phyloP scores from a whole-genome alignment of 225 moss, liverwort and hornwort species.

The Sphagnum tenellum region DNA sequence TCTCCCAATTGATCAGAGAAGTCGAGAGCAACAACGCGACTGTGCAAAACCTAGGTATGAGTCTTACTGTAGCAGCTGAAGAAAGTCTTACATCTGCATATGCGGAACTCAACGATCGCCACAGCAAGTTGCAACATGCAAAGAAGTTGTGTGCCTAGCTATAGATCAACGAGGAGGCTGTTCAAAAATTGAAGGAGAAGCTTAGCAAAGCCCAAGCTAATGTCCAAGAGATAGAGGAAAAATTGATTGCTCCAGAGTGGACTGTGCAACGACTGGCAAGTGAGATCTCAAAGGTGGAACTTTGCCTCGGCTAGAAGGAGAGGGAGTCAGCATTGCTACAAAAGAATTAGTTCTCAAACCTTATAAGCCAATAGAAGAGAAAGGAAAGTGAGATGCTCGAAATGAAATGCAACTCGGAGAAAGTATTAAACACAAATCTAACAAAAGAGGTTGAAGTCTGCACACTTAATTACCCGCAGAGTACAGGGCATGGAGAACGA shows the following conservation, averaged over 20 bases:
- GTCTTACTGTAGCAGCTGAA: constrained; percentile 39
- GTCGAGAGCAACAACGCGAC: constrained; percentile 36
- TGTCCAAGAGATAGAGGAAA: constrained; percentile 66
- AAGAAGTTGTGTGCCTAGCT: constrained; percentile 24
- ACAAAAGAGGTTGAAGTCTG: constrained; percentile 32
- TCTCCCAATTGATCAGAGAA: constrained; percentile 30
- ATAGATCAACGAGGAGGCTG: constrained; percentile 20
- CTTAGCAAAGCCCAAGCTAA: constrained; percentile 36
- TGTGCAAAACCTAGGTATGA: constrained; percentile 33
- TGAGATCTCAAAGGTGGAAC: constrained; percentile 58
- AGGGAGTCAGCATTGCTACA: constrained; percentile 33
- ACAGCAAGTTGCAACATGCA: constrained; percentile 31
- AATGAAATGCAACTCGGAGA: constrained; percentile 57
- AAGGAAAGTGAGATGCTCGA: constrained; percentile 66
- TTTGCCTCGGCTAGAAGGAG: constrained; percentile 45
- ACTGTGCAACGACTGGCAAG: constrained; percentile 66
- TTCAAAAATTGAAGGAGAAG: constrained; percentile 31
- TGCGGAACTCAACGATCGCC: constrained; percentile 33
- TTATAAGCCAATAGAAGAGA: constrained; percentile 30
- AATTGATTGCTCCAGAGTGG: constrained; percentile 74
- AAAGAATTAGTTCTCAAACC: constrained; percentile 30
- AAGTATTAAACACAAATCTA: constrained; percentile 27
- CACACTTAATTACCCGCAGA: constrained; percentile 30
- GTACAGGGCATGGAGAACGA: constrained; percentile 35
- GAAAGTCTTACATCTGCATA: constrained; percentile 14